Evolutionary conservation across 129 eudicot genomes (phyloP).

Genomic region (Dittrichia graveolens): DNA sequence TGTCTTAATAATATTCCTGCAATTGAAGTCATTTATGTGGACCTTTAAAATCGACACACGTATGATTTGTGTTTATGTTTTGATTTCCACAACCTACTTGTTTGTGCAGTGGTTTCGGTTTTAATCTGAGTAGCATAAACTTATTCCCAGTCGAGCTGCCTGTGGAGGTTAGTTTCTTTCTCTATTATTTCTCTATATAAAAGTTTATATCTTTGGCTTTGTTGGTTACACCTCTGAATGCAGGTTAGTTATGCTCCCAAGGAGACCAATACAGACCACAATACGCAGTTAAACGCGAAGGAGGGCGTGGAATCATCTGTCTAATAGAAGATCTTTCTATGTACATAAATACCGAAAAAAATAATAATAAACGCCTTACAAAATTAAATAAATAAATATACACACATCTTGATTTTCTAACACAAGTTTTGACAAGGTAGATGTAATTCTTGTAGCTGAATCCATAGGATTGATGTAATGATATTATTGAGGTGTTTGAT

Average conservation of each 20-base stretch:
- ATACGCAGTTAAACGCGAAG: slow-evolving; percentile 34
- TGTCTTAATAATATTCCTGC: no score
- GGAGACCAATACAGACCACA: slow-evolving; percentile 43
- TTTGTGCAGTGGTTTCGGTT: slow-evolving; percentile 66
- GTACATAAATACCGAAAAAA: slow-evolving; percentile 38
- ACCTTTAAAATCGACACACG: background rate
- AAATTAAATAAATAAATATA: slow-evolving; percentile 18
- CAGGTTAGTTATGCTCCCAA: slow-evolving; percentile 56
- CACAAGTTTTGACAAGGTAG: slow-evolving; percentile 36
- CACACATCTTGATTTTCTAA: slow-evolving; percentile 24
- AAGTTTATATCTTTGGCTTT: background rate
- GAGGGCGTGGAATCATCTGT: slow-evolving; percentile 36
- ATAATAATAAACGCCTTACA: background rate
- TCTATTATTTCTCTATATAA: background rate
- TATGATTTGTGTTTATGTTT: background rate
- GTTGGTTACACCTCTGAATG: slow-evolving; percentile 13
- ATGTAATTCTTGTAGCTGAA: slow-evolving; percentile 24
- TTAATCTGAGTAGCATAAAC: slow-evolving; percentile 69
- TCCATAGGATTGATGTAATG: slow-evolving; percentile 4
- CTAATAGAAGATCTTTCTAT: slow-evolving; percentile 21
- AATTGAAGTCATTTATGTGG: background rate
- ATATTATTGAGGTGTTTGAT: slow-evolving; percentile 24
- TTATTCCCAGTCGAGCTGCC: slow-evolving; percentile 70
- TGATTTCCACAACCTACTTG: slow-evolving; percentile 5
- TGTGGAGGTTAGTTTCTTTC: slow-evolving; percentile 47